A percentile compares a stretch with the other conserved stretches of the same genome.
These are phyloP conservation scores for Candida jianshihensis DNA, from an alignment of 805 yeast species.

Conservation along the genomic window DNA sequence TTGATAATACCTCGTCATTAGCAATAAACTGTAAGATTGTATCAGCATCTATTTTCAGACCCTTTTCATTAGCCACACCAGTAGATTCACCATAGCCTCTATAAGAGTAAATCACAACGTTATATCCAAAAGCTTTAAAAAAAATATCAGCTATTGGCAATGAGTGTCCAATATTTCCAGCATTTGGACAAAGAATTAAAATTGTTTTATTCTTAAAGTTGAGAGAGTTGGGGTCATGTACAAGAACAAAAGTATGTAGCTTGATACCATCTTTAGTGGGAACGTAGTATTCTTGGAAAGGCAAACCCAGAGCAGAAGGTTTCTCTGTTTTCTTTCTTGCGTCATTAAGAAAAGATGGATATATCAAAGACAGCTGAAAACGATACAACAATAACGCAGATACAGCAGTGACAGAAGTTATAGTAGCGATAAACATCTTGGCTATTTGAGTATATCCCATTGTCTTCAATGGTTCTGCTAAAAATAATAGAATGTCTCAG, in stretches of 20 bases:
- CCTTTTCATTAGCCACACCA: slow-evolving; percentile 70
- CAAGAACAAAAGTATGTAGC: slow-evolving; percentile 57
- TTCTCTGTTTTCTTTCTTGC: slow-evolving; percentile 67
- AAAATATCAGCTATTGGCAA: slow-evolving; percentile 73
- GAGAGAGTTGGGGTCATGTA: slow-evolving; percentile 35
- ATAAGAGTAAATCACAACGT: slow-evolving; percentile 81
- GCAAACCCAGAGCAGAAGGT: slow-evolving; percentile 64
- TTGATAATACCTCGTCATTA: slow-evolving; percentile 43
- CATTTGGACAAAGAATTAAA: slow-evolving; percentile 80
- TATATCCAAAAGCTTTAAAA: slow-evolving; percentile 54
- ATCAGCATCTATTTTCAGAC: slow-evolving; percentile 78
- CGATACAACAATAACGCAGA: slow-evolving; percentile 48
- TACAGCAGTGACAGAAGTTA: slow-evolving; percentile 36
- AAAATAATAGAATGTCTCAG: no score
- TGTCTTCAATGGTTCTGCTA: background rate
- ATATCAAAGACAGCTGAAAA: slow-evolving; percentile 63
- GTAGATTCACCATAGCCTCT: slow-evolving; percentile 85
- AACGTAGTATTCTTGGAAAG: slow-evolving; percentile 53
- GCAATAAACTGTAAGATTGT: slow-evolving; percentile 55
- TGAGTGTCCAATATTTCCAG: slow-evolving; percentile 92
- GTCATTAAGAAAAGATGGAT: slow-evolving; percentile 75
- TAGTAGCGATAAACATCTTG: slow-evolving; percentile 36
- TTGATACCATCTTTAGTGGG: slow-evolving; percentile 64
- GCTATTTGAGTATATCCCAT: background rate
- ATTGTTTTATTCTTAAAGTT: slow-evolving; percentile 57